phyloP scores from a whole-genome alignment of 1,284 basidiomycete species.

The Albatrellus sp. region DNA sequence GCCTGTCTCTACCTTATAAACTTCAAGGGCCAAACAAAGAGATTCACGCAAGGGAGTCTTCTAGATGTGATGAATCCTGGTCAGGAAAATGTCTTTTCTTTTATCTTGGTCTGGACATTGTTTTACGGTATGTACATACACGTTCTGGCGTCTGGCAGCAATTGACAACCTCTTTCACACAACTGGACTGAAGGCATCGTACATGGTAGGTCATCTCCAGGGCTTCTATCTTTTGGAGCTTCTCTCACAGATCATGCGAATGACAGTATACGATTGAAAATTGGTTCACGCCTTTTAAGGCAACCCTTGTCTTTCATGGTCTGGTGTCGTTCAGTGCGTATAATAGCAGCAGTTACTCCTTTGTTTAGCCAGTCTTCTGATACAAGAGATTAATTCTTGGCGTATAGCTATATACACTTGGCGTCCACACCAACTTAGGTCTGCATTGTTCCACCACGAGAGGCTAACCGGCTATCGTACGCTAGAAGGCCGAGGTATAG shows the following conservation, averaged over 20 bases:
- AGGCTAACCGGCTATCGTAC: no score
- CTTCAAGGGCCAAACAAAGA: conserved; percentile 47
- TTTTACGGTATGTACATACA: conserved; percentile 59
- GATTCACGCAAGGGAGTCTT: conserved; percentile 50
- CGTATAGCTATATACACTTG: no score
- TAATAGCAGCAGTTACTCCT: no score
- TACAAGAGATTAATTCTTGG: no score
- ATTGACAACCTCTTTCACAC: conserved; percentile 1
- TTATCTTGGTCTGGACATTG: conserved; percentile 81
- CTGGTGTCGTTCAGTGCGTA: background rate
- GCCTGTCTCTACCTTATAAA: conserved; percentile 55
- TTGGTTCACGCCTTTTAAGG: conserved; percentile 8
- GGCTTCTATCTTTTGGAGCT: background rate
- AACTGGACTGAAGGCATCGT: conserved; percentile 24
- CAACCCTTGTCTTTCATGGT: conserved; percentile 14
- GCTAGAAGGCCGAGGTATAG: no score
- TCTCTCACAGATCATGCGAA: conserved; percentile 1
- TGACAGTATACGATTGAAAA: conserved; percentile 33
- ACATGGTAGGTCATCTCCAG: conserved; percentile 21
- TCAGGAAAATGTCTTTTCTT: conserved; percentile 78
- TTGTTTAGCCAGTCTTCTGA: no score
- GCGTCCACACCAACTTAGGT: no score
- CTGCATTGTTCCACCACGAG: no score
- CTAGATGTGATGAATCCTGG: conserved; percentile 66
- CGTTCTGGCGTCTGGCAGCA: conserved; percentile 1